Conservation (phyloP, 768 basidiomycete species). For the Baorangia bicolor region DNA sequence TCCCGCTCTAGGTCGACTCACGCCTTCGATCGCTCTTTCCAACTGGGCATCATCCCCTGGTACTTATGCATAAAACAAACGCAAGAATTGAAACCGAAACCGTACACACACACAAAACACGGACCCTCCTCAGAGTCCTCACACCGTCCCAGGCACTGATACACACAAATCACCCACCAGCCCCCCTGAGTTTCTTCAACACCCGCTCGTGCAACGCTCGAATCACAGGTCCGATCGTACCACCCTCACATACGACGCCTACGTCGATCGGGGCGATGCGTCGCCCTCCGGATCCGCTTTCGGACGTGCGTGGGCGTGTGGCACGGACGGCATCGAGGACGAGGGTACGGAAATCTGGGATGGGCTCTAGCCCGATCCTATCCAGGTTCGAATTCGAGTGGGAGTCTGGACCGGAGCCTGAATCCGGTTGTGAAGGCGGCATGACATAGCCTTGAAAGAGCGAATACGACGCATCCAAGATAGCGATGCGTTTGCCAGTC, state of each 20-base stretch:
- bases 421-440: not conserved
- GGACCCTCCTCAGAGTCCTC: not conserved
- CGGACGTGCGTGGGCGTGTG: constrained; percentile 12
- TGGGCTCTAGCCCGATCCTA: constrained; percentile 49
- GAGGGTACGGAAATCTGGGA: constrained; percentile 56
- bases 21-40: not conserved
- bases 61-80: constrained; percentile 2
- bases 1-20: not conserved
- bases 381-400: not conserved
- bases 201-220: constrained; percentile 53
- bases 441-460: constrained; percentile 36
- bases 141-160: not conserved
- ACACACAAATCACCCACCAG: constrained; percentile 10
- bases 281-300: constrained; percentile 20
- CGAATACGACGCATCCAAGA: constrained; percentile 73
- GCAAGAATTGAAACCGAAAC: not conserved
- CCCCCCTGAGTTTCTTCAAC: constrained; percentile 25
- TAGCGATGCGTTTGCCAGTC: constrained; percentile 59
- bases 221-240: constrained; percentile 45
- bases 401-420: not conserved
- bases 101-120: not conserved
- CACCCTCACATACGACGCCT: constrained; percentile 60
- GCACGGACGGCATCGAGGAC: constrained; percentile 49
- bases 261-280: constrained; percentile 57
- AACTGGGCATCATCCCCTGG: not conserved